Evolutionary conservation across 2,329 filamentous ascomycete species (phyloP), one percentile per base, ranked within the genome.

Genomic region (Pestalotiopsis sp.): DNA sequence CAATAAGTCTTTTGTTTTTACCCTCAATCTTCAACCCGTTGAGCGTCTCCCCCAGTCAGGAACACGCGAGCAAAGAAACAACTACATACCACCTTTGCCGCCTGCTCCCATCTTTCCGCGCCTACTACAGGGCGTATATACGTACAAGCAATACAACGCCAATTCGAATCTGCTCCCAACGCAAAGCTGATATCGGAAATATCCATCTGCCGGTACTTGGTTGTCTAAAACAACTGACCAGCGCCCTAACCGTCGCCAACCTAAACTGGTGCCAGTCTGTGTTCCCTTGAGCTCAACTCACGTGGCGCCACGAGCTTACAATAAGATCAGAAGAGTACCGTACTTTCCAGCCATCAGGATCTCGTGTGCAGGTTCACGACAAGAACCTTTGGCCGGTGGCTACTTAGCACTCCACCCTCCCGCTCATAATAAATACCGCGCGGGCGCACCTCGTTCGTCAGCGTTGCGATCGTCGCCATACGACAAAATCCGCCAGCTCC

Each of bases 381-480:
- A 17, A 38, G 27, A 14, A 38, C 36, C 20, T 52, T 52, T 52
- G 57, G 23, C 27, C 59, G 17, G 20, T 64, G 62, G 39, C 23
- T 27, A 49, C 45, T 49, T n/a, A 36, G 6, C 41, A 52, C 41
- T 66, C 64, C 25, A 41, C 60, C 25, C n/a, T 36, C 38, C 36
- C 17, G 25, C 64, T 25, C 41, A 66, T n/a, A 58, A 57, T 58
- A 45, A 36, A 66, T 57, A 56, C 64, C 49, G 23, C 64, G 64
- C 25, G 17, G 31, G 31, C 31, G 31, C 31, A 36, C 31, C 31
- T 38, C n/a, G 49, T 25, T 56, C 31, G 17, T 60, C 14, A 25
- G 36, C 58, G 64, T 67, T 67, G 66, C 12, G 66, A 67, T 67
- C 66, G 58, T 62, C 66, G 61, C 61, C 41, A 36, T 62, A n/a